phyloP scores from a whole-genome alignment of 345 rosid species.

The Pseudoturritis turrita region DNA sequence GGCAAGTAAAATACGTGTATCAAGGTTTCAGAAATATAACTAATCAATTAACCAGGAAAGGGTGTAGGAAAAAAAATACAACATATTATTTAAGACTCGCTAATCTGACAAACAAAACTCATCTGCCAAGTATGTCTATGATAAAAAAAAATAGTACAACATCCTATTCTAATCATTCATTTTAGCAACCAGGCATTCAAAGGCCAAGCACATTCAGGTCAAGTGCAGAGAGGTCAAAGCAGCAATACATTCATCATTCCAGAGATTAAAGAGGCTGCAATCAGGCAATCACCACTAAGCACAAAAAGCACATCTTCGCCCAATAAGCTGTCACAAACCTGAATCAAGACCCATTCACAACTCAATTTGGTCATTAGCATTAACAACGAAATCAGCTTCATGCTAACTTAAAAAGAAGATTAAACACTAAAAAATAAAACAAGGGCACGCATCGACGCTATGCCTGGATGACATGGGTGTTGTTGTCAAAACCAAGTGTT shows the following conservation, averaged over 20 bases:
- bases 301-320: conserved; percentile 72
- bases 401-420: neutral
- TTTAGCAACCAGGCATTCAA: conserved; percentile 41
- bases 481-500: neutral
- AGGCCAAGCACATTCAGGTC: conserved; percentile 46
- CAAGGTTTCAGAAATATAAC: neutral
- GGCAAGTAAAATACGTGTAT: neutral
- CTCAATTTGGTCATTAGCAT: conserved; percentile 52
- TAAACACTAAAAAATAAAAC: neutral
- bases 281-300: conserved; percentile 77
- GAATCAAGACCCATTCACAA: conserved; percentile 67
- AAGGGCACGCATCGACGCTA: neutral
- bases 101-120: conserved; percentile 21
- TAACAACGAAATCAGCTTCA: neutral
- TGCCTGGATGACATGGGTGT: neutral
- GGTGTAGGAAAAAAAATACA: neutral
- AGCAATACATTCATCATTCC: conserved; percentile 65
- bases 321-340: conserved; percentile 87
- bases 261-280: conserved; percentile 58
- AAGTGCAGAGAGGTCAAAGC: conserved; percentile 51
- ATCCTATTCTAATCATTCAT: conserved; percentile 38
- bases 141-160: conserved; percentile 16
- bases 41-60: neutral
- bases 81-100: conserved; percentile 12
- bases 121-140: conserved; percentile 18